Conservation (phyloP, 2,329 filamentous ascomycete genomes). For the Pseudonectria foliicola region DNA sequence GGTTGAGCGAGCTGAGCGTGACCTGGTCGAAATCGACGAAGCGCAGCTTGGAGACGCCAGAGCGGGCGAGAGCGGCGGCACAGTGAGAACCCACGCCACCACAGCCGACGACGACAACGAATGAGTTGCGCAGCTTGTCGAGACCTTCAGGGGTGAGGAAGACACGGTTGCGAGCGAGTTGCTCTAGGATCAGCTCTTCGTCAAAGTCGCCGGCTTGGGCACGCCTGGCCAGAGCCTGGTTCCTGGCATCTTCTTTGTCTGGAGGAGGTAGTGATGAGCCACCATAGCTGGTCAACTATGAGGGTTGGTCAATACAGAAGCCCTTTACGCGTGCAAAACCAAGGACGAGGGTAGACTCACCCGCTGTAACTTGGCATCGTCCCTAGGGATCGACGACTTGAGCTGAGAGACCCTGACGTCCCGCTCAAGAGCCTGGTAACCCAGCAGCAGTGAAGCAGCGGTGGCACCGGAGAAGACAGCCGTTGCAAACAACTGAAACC, state of each 20-base stretch:
- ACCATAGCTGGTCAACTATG: slow-evolving; percentile 55
- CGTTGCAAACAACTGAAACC: slow-evolving; percentile 61
- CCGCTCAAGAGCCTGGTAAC: slow-evolving; percentile 53
- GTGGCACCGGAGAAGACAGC: slow-evolving; percentile 58
- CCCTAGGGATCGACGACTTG: slow-evolving; percentile 51
- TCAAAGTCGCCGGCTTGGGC: slow-evolving; percentile 59
- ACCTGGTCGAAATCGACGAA: slow-evolving; percentile 98
- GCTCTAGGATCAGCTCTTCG: slow-evolving; percentile 83
- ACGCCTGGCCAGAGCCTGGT: slow-evolving; percentile 49
- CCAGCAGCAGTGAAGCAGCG: slow-evolving; percentile 53
- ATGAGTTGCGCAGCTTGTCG: slow-evolving; percentile 68
- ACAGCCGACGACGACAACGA: slow-evolving; percentile 84
- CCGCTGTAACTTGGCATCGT: slow-evolving; percentile 12
- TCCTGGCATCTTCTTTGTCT: slow-evolving; percentile 56
- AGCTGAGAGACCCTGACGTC: slow-evolving; percentile 48
- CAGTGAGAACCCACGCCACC: slow-evolving; percentile 95
- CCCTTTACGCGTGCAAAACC: too few species aligned
- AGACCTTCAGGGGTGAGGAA: slow-evolving; percentile 83
- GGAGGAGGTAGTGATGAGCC: slow-evolving; percentile 39
- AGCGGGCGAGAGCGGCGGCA: slow-evolving; percentile 75
- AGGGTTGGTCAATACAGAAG: slow-evolving; percentile 14
- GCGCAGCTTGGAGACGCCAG: slow-evolving; percentile 79
- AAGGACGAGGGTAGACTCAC: too few species aligned
- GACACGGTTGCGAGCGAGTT: slow-evolving; percentile 85
- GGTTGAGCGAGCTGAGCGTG: slow-evolving; percentile 84